Conservation (phyloP, 441 rosid genomes). For the Jatropha podagrica region DNA sequence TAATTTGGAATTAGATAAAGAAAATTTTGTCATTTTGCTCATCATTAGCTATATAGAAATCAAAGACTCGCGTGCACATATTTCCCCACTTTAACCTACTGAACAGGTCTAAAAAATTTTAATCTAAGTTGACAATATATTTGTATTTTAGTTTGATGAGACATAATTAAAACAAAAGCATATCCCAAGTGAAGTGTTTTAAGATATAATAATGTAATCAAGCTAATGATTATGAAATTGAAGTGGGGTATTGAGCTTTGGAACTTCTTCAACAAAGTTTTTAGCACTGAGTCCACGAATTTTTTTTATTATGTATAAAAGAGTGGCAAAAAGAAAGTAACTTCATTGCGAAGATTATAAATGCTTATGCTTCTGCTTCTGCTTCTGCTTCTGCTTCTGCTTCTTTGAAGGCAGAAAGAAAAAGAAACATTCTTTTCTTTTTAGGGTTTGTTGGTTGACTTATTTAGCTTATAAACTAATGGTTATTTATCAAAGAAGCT, state of each 20-base stretch:
- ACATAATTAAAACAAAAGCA: slow-evolving; percentile 30
- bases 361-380: not conserved
- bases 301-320: not conserved
- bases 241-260: slow-evolving; percentile 33
- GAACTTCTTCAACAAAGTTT: slow-evolving; percentile 22
- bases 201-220: slow-evolving; percentile 22
- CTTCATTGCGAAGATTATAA: slow-evolving; percentile 27
- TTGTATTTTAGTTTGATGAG: slow-evolving; percentile 22
- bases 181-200: slow-evolving; percentile 20
- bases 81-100: slow-evolving; percentile 15
- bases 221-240: slow-evolving; percentile 27
- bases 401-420: not conserved
- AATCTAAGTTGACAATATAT: slow-evolving; percentile 14
- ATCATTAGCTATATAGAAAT: slow-evolving; percentile 28
- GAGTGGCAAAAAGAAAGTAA: slow-evolving; percentile 18
- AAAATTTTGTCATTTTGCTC: not conserved
- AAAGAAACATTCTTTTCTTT: not conserved
- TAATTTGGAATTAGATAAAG: not conserved
- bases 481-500: slow-evolving; percentile 25
- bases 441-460: slow-evolving; percentile 29
- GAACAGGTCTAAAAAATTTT: slow-evolving; percentile 3
- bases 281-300: too few species aligned
- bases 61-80: slow-evolving; percentile 29
- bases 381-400: too few species aligned
- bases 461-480: slow-evolving; percentile 8